Evolutionary conservation across 768 basidiomycete species (phyloP), one percentile per base, ranked within the genome.

Genomic region (Saitozyma sp.): DNA sequence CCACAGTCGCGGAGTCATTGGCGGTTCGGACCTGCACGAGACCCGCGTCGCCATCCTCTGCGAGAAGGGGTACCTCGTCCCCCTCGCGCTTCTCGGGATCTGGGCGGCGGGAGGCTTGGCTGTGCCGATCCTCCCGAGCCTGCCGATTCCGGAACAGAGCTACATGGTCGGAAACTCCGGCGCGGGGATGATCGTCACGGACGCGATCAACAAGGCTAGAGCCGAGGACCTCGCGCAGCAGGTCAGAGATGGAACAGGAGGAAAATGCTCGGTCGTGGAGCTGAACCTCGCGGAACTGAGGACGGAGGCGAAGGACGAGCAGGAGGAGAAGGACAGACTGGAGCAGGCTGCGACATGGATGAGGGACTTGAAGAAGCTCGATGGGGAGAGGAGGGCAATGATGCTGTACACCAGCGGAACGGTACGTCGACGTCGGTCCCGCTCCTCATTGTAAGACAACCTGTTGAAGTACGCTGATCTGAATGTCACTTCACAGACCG

Each of bases 401-500:
- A 73, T 73, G 71, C 59, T 73, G 13, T 73, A 66, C 57, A 73
- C 71, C 8, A 73, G 71, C 53, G 71, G 71, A 8, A 69, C 70
- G 37, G 68, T 68, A 55, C 58, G 57, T 14, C 20, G 29, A 41
- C 3, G 16, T 13, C 13, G 9, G 13, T 13, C 14, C 16, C 13
- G 41, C 14, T 39, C 54, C 37, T 43, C 58, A 42, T 54, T 29
- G 29, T 29, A 5, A 29, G 29, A n/a, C 62, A 9, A 48, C 16
- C 39, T 8, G 8, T 3, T 6, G 16, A 11, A 37, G 58, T 14
- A 20, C 19, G 50, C 10, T 40, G 49, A 59, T 29, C 11, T 17
- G 17, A 2, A 2, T 29, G 29, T 29, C 13, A 38, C 50, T 48
- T 2, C 45, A 16, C 54, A 70, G 68, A 70, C 68, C 19, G 67